These are phyloP conservation scores for Backusella sp. DNA, from an alignment of 192 early-diverging fungal species.

Conservation along the genomic window DNA sequence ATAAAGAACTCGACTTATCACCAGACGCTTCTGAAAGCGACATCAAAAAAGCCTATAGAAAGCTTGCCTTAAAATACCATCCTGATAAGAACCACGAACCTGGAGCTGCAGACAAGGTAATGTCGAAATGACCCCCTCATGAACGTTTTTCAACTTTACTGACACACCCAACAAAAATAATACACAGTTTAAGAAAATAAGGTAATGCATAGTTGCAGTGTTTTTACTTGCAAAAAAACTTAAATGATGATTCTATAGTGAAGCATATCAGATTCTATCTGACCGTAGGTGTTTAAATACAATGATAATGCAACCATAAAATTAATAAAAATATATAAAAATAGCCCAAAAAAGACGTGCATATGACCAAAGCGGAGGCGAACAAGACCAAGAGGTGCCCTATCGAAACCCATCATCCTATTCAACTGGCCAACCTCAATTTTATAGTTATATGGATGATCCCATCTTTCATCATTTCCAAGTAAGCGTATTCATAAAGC, in stretches of 20 bases:
- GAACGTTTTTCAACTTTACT: neutral
- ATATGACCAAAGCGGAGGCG: conserved; percentile 27
- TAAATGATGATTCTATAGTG: conserved; percentile 14
- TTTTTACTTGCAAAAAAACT: neutral
- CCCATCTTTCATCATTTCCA: conserved; percentile 18
- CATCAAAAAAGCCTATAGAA: conserved; percentile 73
- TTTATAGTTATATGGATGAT: neutral
- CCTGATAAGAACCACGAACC: conserved; percentile 53
- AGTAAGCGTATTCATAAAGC: conserved; percentile 10
- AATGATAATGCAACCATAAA: neutral
- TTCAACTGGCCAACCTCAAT: neutral
- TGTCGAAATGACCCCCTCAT: no score
- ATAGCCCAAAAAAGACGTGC: conserved; percentile 30
- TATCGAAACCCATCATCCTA: neutral
- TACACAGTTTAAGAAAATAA: conserved; percentile 26
- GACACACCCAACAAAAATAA: no score
- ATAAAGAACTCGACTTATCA: conserved; percentile 66
- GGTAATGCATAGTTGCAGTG: neutral
- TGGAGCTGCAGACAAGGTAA: conserved; percentile 34
- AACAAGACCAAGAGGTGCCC: neutral
- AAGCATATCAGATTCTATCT: conserved; percentile 40
- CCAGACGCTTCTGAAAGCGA: conserved; percentile 61
- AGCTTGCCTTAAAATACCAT: conserved; percentile 71
- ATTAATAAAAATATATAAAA: neutral
- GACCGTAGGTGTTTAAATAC: conserved; percentile 26